A percentile compares a stretch with the other conserved stretches of the same genome.
phyloP scores from a whole-genome alignment of 345 rosid species.

The Hevea brasiliensis region DNA sequence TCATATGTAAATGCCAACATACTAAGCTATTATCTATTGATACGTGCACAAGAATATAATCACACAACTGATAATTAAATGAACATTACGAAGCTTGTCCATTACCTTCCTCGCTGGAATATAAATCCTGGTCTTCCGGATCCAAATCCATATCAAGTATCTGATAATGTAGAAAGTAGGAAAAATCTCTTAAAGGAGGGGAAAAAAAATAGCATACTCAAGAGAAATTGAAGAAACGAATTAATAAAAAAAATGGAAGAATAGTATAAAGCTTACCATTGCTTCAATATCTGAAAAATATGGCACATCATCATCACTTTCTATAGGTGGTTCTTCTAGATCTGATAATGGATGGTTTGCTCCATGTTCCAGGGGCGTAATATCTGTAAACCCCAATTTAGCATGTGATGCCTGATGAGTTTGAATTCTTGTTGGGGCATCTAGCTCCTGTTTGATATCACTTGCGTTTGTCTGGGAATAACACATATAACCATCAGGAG shows the following conservation, averaged over 20 bases:
- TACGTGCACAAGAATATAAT: background rate
- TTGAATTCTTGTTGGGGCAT: conserved; percentile 33
- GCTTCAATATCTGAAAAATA: conserved; percentile 77
- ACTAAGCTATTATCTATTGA: background rate
- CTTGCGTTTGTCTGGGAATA: conserved; percentile 31
- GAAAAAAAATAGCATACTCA: background rate
- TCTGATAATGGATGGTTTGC: conserved; percentile 29
- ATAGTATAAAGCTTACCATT: conserved; percentile 51
- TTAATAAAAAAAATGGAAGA: conserved; percentile 3
- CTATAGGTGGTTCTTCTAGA: conserved; percentile 44
- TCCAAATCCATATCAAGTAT: conserved; percentile 81
- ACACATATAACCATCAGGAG: conserved; percentile 37
- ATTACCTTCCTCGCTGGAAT: conserved; percentile 56
- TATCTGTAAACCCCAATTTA: conserved; percentile 26
- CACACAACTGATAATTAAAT: background rate
- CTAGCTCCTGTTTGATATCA: conserved; percentile 35
- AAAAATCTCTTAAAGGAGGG: background rate
- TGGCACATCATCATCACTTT: conserved; percentile 76
- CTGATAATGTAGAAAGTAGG: conserved; percentile 27
- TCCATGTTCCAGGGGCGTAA: conserved; percentile 26
- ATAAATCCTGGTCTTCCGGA: conserved; percentile 57
- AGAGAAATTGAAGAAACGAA: background rate
- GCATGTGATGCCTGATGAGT: conserved; percentile 39
- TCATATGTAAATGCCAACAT: too few species aligned
- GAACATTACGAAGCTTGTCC: background rate